These are phyloP conservation scores for Tetrahymena malaccensis DNA, from an alignment of 73 alveolate genomes.

Conservation along the genomic window DNA sequence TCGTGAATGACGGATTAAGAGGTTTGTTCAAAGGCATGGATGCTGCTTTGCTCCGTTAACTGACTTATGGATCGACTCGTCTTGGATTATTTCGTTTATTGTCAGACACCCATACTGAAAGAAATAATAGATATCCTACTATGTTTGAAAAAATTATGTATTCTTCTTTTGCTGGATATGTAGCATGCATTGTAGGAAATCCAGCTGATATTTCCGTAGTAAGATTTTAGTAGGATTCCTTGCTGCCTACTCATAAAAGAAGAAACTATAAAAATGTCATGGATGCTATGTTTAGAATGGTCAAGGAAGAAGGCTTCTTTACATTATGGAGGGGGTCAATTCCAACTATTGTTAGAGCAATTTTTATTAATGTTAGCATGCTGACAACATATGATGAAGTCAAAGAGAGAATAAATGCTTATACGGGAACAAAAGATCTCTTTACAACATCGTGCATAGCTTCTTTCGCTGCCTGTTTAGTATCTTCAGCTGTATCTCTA, in stretches of 20 bases:
- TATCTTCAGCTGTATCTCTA: conserved; percentile 51
- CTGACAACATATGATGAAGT: conserved; percentile 77
- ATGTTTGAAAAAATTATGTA: conserved; percentile 45
- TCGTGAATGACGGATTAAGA: conserved; percentile 48
- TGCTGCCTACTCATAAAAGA: conserved; percentile 61
- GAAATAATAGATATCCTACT: conserved; percentile 24
- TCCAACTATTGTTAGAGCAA: conserved; percentile 80
- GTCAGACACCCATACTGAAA: background rate
- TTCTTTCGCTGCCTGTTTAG: conserved; percentile 59
- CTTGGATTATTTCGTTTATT: conserved; percentile 45
- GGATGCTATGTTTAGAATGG: conserved; percentile 67
- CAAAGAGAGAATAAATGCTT: conserved; percentile 54
- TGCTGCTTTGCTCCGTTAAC: conserved; percentile 64
- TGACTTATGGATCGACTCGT: conserved; percentile 70
- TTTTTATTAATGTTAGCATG: conserved; percentile 68
- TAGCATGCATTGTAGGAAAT: conserved; percentile 74
- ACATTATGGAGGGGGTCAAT: conserved; percentile 75
- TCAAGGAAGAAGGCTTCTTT: conserved; percentile 72
- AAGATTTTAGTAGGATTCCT: conserved; percentile 67
- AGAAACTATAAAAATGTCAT: conserved; percentile 67
- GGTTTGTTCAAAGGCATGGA: conserved; percentile 64
- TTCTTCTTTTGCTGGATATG: conserved; percentile 66
- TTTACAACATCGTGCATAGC: conserved; percentile 4
- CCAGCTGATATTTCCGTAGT: conserved; percentile 78
- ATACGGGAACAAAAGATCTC: background rate